Percentiles rank a stretch among this genome's conserved stretches.
Evolutionary conservation across 176 grass and related monocot genomes (phyloP).

Genomic region (Eremochloa ophiuroides): DNA sequence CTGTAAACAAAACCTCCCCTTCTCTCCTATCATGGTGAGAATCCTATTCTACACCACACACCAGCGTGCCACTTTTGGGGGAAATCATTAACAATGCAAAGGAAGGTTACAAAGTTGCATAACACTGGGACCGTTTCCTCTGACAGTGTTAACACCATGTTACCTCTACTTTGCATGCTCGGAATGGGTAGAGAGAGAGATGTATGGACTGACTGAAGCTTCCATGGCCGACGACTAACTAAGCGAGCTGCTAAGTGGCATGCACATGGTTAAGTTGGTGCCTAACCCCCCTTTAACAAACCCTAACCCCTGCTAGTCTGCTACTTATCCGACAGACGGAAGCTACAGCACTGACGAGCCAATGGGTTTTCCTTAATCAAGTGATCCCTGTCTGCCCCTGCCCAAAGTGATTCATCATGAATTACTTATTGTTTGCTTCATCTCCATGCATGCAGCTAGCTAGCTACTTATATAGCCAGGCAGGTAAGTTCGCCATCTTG

Average conservation of each 20-base stretch:
- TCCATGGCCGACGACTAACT: background rate
- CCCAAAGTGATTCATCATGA: conserved; percentile 17
- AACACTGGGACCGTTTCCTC: conserved; percentile 11
- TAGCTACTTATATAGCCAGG: background rate
- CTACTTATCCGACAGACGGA: conserved; percentile 3
- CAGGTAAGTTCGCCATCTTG: background rate
- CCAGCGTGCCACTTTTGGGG: conserved; percentile 21
- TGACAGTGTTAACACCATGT: conserved; percentile 26
- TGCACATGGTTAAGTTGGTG: conserved; percentile 25
- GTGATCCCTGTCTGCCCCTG: conserved; percentile 8
- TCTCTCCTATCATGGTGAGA: conserved; percentile 29
- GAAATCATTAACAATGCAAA: conserved; percentile 37
- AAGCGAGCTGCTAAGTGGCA: conserved; percentile 1
- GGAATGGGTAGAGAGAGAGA: background rate
- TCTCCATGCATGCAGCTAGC: conserved; percentile 15
- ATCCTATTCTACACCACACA: conserved; percentile 39
- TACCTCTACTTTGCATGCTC: conserved; percentile 28
- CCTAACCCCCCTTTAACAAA: conserved; percentile 33
- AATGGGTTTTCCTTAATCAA: conserved; percentile 33
- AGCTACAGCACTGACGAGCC: background rate
- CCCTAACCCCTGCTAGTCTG: background rate
- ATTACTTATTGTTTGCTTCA: conserved; percentile 30
- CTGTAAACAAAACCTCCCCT: conserved; percentile 19
- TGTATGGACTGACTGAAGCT: conserved; percentile 22
- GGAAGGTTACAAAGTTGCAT: conserved; percentile 17